Conservation (phyloP, 768 basidiomycete genomes). For the Collybiopsis luxurians region DNA sequence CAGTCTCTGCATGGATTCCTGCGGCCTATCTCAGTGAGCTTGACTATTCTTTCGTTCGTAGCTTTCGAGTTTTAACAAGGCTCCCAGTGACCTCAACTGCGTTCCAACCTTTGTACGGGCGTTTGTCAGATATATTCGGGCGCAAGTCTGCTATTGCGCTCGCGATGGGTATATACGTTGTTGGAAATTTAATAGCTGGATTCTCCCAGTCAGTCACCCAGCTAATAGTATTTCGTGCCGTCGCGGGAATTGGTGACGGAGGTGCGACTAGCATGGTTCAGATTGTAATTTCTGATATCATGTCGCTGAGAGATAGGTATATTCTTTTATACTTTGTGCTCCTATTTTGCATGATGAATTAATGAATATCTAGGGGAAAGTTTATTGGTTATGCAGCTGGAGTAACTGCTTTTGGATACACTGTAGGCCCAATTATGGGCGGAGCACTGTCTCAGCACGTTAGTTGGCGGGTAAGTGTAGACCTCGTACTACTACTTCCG, state of each 20-base stretch:
- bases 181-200: constrained; percentile 63
- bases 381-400: constrained; percentile 74
- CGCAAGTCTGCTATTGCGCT: constrained; percentile 55
- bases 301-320: constrained; percentile 63
- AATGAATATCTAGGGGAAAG: constrained; percentile 48
- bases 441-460: constrained; percentile 61
- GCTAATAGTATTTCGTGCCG: constrained; percentile 65
- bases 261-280: constrained; percentile 67
- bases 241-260: constrained; percentile 71
- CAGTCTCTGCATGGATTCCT: constrained; percentile 68
- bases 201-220: constrained; percentile 63
- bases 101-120: constrained; percentile 62
- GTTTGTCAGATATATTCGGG: constrained; percentile 66
- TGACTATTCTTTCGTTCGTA: not conserved
- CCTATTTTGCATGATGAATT: not conserved
- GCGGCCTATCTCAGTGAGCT: constrained; percentile 55
- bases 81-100: constrained; percentile 37
- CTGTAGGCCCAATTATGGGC: constrained; percentile 66
- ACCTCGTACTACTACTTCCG: not conserved
- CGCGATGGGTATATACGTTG: constrained; percentile 59
- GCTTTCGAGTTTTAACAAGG: not conserved
- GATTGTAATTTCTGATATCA: constrained; percentile 72
- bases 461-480: constrained; percentile 53
- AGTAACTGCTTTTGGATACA: constrained; percentile 55
- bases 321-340: constrained; percentile 1